A percentile compares a stretch with the other conserved stretches of the same genome.
Conservation (phyloP, 192 early-diverging fungal species). For the Phlyctochytrium planicorne region DNA sequence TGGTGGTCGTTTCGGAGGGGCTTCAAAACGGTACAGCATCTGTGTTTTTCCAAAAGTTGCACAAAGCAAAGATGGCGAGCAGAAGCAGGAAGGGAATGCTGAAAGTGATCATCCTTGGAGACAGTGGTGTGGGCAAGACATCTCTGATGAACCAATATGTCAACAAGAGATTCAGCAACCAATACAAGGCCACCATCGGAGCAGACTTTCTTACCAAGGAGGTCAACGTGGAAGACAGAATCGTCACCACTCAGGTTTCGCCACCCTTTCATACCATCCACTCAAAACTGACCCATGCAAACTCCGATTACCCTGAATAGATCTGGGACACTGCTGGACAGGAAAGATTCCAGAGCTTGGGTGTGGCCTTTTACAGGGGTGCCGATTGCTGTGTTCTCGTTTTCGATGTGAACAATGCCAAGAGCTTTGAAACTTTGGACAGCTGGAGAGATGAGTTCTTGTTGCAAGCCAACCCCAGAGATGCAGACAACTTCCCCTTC, state of each 20-base stretch:
- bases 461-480: slow-evolving; percentile 88
- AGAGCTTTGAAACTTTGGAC: slow-evolving; percentile 94
- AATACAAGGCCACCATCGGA: slow-evolving; percentile 99
- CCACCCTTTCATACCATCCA: background rate
- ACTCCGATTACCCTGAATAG: slow-evolving; percentile 38
- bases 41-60: no score
- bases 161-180: slow-evolving; percentile 92
- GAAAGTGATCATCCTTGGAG: slow-evolving; percentile 81
- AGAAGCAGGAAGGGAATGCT: slow-evolving; percentile 31
- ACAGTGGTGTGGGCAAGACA: slow-evolving; percentile 87
- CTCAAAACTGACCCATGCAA: slow-evolving; percentile 2
- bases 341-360: slow-evolving; percentile 97
- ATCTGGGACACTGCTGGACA: slow-evolving; percentile 99
- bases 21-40: no score
- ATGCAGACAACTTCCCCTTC: slow-evolving; percentile 98
- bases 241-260: slow-evolving; percentile 91
- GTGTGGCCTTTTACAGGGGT: slow-evolving; percentile 95
- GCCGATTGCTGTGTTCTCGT: slow-evolving; percentile 98
- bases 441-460: slow-evolving; percentile 99
- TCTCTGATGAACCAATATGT: slow-evolving; percentile 99
- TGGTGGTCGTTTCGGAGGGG: no score
- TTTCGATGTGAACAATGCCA: slow-evolving; percentile 93
- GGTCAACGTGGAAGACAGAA: slow-evolving; percentile 85
- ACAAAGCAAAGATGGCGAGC: no score
- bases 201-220: slow-evolving; percentile 99